Evolutionary conservation across 495 filamentous ascomycete species (phyloP), one percentile per base, ranked within the genome.

Genomic region (Penicillium paradoxum): DNA sequence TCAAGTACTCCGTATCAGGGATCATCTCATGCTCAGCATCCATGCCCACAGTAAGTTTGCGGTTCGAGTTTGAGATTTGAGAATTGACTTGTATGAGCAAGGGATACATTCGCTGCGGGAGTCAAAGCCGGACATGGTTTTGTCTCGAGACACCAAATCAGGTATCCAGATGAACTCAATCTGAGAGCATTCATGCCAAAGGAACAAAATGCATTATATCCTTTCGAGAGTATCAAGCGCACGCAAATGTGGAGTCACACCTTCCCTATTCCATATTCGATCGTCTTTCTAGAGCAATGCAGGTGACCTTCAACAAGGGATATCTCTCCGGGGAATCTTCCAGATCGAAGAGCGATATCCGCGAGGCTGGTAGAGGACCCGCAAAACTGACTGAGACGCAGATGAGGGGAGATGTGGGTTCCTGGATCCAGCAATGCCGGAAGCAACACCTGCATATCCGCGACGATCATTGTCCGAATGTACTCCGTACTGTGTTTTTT

Each of bases 381-480:
- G 22, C 9, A 34, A 27, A 27, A 50, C n/a, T 50, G n/a, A 46
- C 18, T 55, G 38, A 55, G 51, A 59, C 48, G 15, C 41, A 41
- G 45, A 58, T 60, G 39, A 25, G 34, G 45, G 33, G 39, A 11
- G 49, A 24, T 33, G 39, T 43, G 57, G 39, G 45, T 30, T 58
- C 29, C 46, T 51, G 44, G 34, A 45, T 47, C 30, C 40, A 51
- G 47, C 52, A 54, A 51, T 49, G 46, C 55, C 60, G 60, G 60
- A 64, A 54, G 60, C 53, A 53, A 44, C 50, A 64, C 50, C 32
- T 55, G 55, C 60, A 59, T 56, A 58, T 61, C 63, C 63, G 60
- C 32, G 48, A 29, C 50, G 56, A 65, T 62, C 49, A 47, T 34
- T 56, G 51, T 42, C 42, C 37, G 17, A 43, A 38, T 19, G 14